phyloP scores from a whole-genome alignment of 1,139 yeast genomes.

The Candida sp. region DNA sequence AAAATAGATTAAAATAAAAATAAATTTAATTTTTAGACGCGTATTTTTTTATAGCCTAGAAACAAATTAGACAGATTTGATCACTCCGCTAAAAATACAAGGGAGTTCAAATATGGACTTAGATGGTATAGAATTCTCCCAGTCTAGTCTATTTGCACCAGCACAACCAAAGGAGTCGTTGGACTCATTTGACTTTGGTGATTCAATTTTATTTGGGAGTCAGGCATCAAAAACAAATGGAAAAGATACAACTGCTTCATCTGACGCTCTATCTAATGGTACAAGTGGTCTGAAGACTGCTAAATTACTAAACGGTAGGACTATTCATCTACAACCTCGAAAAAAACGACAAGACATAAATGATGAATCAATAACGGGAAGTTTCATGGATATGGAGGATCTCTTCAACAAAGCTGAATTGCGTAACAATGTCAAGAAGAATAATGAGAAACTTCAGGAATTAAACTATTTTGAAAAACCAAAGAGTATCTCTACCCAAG shows the following conservation, averaged over 20 bases:
- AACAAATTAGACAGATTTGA: no score
- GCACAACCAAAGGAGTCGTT: neutral
- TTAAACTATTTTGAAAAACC: neutral
- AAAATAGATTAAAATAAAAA: no score
- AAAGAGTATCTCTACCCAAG: constrained; percentile 7
- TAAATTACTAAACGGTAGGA: constrained; percentile 22
- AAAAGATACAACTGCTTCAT: neutral
- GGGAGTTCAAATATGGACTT: neutral
- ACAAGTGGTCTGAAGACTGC: constrained; percentile 13
- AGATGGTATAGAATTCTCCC: constrained; percentile 8
- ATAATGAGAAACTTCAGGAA: constrained; percentile 10
- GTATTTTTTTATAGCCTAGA: no score
- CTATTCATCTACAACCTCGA: constrained; percentile 17
- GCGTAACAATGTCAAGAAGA: constrained; percentile 18
- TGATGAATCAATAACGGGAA: constrained; percentile 8
- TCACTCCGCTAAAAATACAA: neutral
- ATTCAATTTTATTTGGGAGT: constrained; percentile 3
- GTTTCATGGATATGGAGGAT: constrained; percentile 27
- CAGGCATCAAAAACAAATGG: neutral
- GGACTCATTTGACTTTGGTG: constrained; percentile 3
- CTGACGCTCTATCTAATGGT: neutral
- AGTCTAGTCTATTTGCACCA: constrained; percentile 11
- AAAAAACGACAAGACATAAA: constrained; percentile 2
- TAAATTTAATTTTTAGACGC: no score
- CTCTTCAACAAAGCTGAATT: constrained; percentile 27